phyloP scores from a whole-genome alignment of 208 protist genomes.

The Acanthamoeba triangularis region DNA sequence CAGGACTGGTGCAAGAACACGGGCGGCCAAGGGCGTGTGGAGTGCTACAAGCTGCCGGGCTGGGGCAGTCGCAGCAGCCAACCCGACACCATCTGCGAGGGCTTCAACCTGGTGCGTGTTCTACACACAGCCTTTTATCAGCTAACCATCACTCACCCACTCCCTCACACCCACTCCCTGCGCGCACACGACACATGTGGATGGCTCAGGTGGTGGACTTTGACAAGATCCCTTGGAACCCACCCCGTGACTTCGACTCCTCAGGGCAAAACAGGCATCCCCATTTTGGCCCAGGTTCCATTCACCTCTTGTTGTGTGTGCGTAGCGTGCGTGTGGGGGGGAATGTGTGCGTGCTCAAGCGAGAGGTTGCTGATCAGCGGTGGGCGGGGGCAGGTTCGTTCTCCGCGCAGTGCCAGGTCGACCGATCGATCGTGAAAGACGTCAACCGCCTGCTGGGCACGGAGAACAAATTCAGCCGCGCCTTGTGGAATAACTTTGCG shows the following conservation, averaged over 20 bases:
- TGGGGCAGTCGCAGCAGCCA: not conserved
- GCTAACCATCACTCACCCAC: not conserved
- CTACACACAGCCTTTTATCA: not conserved
- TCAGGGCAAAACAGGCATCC: not conserved
- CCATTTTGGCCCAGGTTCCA: not conserved
- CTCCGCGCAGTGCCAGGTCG: constrained; percentile 36
- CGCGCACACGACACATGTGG: not conserved
- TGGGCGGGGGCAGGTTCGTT: not conserved
- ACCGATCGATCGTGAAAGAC: not conserved
- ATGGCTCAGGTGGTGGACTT: constrained; percentile 5
- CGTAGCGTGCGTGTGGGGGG: not conserved
- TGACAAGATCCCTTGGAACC: not conserved
- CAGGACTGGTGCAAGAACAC: constrained; percentile 30
- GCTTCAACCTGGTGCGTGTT: constrained; percentile 7
- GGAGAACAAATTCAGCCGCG: not conserved
- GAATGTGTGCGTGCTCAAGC: not conserved
- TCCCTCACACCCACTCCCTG: not conserved
- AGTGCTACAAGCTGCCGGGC: constrained; percentile 26
- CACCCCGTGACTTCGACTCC: not conserved
- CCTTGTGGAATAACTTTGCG: not conserved
- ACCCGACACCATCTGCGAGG: constrained; percentile 14
- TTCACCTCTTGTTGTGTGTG: not conserved
- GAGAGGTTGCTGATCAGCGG: not conserved
- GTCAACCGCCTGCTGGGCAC: not conserved
- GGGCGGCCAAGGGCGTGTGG: not conserved